These are phyloP conservation scores for Fusarium sublunatum DNA, from an alignment of 2,329 filamentous ascomycete species.

Conservation along the genomic window DNA sequence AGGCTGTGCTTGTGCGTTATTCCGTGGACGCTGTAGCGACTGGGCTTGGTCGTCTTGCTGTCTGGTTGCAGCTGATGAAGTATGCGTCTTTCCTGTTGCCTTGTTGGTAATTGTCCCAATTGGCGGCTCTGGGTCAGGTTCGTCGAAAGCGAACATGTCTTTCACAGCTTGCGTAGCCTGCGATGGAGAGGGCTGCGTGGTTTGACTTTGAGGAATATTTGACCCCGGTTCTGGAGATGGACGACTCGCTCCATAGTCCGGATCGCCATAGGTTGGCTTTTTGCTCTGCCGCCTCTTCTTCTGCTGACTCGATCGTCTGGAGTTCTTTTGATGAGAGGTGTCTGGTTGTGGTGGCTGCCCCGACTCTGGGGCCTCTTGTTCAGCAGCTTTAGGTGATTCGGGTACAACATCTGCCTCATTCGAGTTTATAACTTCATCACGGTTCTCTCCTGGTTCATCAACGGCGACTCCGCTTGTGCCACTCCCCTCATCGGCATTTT, in stretches of 20 bases:
- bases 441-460: background rate
- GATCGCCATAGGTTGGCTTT: conserved; percentile 21
- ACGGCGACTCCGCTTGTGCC: background rate
- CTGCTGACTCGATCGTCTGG: background rate
- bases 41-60: background rate
- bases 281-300: conserved; percentile 20
- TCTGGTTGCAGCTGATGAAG: background rate
- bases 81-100: background rate
- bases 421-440: background rate
- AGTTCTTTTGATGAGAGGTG: background rate
- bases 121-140: conserved; percentile 2
- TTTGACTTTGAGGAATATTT: background rate
- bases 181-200: background rate
- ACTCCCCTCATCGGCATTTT: background rate
- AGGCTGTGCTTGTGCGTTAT: background rate
- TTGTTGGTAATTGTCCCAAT: background rate
- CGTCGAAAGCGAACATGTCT: background rate
- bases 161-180: background rate
- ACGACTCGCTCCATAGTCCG: conserved; percentile 1
- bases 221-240: conserved; percentile 32
- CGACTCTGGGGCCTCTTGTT: background rate
- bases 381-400: background rate
- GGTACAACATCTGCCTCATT: background rate
- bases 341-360: background rate
- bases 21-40: background rate